Percentiles rank a stretch among this genome's conserved stretches.
Conservation (phyloP, 2,329 filamentous ascomycete species). For the Beauveria sp. region DNA sequence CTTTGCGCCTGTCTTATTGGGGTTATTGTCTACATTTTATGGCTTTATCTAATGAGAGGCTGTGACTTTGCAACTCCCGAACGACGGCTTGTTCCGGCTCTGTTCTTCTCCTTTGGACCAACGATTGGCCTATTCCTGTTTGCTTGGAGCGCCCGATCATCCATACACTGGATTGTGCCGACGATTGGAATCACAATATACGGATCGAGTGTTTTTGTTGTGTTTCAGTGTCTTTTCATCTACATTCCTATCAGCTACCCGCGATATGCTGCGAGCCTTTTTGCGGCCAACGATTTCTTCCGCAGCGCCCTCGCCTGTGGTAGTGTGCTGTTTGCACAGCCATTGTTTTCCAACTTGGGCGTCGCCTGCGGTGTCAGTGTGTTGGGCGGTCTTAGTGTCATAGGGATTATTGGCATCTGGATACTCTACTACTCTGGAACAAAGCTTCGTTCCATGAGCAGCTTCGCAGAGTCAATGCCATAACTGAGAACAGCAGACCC, state of each 20-base stretch:
- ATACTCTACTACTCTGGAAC: constrained; percentile 50
- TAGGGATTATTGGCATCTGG: constrained; percentile 51
- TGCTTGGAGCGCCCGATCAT: constrained; percentile 46
- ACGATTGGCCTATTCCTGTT: constrained; percentile 53
- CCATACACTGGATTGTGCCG: constrained; percentile 46
- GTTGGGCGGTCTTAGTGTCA: constrained; percentile 45
- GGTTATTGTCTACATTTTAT: constrained; percentile 39
- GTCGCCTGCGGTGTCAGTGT: constrained; percentile 50
- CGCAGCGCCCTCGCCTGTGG: constrained; percentile 51
- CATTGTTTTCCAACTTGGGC: constrained; percentile 51
- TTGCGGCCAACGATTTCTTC: constrained; percentile 55
- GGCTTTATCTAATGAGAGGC: constrained; percentile 45
- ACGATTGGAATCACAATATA: constrained; percentile 51
- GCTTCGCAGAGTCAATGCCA: constrained; percentile 36
- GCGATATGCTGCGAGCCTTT: constrained; percentile 49
- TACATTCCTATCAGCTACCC: constrained; percentile 52
- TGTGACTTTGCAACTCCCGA: constrained; percentile 45
- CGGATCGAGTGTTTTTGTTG: constrained; percentile 41
- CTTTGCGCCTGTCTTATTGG: constrained; percentile 49
- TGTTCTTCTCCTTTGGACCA: constrained; percentile 43
- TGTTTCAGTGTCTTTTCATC: constrained; percentile 54
- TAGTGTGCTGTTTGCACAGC: constrained; percentile 51
- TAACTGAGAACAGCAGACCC: no score
- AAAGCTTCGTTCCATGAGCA: constrained; percentile 45
- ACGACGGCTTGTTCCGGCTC: constrained; percentile 44